Evolutionary conservation across 148 eudicot species (phyloP), one percentile per base, ranked within the genome.

Genomic region (Polygonum maritimum): DNA sequence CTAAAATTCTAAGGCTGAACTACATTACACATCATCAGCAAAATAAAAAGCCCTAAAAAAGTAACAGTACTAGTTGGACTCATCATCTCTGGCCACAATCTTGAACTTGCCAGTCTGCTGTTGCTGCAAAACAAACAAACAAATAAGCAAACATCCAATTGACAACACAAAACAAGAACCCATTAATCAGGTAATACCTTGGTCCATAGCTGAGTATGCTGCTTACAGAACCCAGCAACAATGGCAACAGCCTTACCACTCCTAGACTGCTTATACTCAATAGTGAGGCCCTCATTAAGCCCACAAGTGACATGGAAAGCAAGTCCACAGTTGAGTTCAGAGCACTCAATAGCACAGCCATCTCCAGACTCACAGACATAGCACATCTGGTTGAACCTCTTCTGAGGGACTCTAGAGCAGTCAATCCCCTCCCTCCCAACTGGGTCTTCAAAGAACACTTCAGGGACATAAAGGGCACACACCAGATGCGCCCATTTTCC

Each of bases 71-170:
- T 67, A 35, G 21, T 67, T 35, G 6, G 7, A 5, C 69, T 60
- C 71, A 54, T 60, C 71, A 54, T 86, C 84, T 71, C 93, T 87
- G 2, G 98, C 96, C 79, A 95, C 97, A 76, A 95, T 95, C 92
- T 84, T 95, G 96, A 82, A 95, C 90, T 88, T 92, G 48, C 98
- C 98, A n/a, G 92, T 89, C 60, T 79, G 81, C 74, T 95, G 89
- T 90, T 95, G 98, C 97, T 95, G 92, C 87, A 88, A 21, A 40
- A 19, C 21, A 19, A 72, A 44, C 18, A 19, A 4, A 7, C 12
- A 72, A 15, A 75, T 31, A 13, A 58, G 21, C 16, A 41, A 21
- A 44, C 7, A 0, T 41, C 9, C 22, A 62, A 22, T 41, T 4
- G 9, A 22, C 19, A 39, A 71, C n/a, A 36, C 2, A 41, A 69